phyloP scores from a whole-genome alignment of 2,329 filamentous ascomycete genomes.

The Teratosphaeria destructans region DNA sequence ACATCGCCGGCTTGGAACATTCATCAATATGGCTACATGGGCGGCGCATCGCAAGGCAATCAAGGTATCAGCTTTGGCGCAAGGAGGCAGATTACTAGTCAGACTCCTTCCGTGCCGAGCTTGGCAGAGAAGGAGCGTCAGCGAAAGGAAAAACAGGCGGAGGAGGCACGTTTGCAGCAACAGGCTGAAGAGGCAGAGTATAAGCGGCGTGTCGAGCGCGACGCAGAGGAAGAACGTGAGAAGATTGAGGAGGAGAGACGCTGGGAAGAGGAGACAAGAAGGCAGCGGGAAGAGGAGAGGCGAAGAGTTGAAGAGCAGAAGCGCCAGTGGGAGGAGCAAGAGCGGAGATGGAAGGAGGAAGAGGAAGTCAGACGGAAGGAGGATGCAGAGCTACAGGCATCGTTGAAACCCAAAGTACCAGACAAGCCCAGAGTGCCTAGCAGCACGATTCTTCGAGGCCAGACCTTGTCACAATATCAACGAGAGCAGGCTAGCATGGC shows the following conservation, averaged over 20 bases:
- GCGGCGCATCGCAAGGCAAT: conserved; percentile 90
- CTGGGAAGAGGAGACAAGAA: conserved; percentile 56
- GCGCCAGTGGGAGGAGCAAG: conserved; percentile 66
- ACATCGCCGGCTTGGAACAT: conserved; percentile 96
- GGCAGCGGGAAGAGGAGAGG: conserved; percentile 48
- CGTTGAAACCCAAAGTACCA: conserved; percentile 51
- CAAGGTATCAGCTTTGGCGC: conserved; percentile 88
- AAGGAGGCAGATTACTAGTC: conserved; percentile 81
- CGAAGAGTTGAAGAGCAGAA: conserved; percentile 56
- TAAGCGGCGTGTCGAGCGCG: conserved; percentile 38
- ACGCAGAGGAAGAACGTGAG: conserved; percentile 53
- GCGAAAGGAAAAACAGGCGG: conserved; percentile 45
- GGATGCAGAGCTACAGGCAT: conserved; percentile 61
- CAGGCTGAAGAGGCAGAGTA: conserved; percentile 45
- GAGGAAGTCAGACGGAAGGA: conserved; percentile 62
- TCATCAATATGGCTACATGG: conserved; percentile 96
- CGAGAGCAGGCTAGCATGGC: conserved; percentile 45
- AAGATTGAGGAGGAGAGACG: conserved; percentile 53
- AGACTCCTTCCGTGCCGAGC: conserved; percentile 67
- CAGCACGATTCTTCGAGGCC: conserved; percentile 58
- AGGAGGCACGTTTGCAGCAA: conserved; percentile 42
- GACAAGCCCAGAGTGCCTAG: conserved; percentile 35
- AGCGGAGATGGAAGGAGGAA: conserved; percentile 64
- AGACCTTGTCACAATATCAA: conserved; percentile 80
- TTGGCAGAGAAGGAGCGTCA: conserved; percentile 73